phyloP scores from a whole-genome alignment of 768 basidiomycete species.

The Xanthoconium stramineum region DNA sequence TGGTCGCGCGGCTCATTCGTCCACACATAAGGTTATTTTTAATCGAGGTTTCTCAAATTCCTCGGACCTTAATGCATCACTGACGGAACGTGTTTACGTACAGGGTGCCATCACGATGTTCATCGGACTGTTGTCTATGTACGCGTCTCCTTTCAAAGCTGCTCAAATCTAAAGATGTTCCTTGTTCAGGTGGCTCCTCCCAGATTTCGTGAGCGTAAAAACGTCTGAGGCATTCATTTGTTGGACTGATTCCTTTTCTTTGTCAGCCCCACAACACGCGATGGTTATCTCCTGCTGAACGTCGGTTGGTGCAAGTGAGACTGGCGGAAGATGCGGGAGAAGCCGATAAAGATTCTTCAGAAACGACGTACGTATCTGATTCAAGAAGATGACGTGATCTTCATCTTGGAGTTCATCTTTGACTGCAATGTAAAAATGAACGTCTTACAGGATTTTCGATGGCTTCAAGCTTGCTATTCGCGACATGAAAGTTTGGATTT shows the following conservation, averaged over 20 bases:
- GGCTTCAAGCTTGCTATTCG: slow-evolving; percentile 55
- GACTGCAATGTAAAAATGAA: no score
- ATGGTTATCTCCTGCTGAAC: slow-evolving; percentile 52
- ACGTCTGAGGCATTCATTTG: neutral
- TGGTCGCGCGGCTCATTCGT: neutral
- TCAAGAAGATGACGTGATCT: neutral
- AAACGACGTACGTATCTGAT: slow-evolving; percentile 7
- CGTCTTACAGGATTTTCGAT: slow-evolving; percentile 37
- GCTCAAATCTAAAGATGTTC: neutral
- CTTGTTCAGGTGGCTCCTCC: slow-evolving; percentile 47
- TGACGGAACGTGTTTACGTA: neutral
- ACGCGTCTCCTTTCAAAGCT: neutral
- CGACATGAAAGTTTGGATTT: slow-evolving; percentile 54
- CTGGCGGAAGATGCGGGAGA: slow-evolving; percentile 43
- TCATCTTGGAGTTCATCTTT: neutral
- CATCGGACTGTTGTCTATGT: slow-evolving; percentile 56
- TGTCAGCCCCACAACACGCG: slow-evolving; percentile 58
- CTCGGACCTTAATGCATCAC: neutral
- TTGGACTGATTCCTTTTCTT: neutral
- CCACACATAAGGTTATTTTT: slow-evolving; percentile 56
- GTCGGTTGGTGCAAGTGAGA: slow-evolving; percentile 62
- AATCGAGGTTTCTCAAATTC: slow-evolving; percentile 46
- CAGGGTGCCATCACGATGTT: slow-evolving; percentile 64
- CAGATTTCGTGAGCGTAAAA: slow-evolving; percentile 48
- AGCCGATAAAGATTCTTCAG: neutral